Evolutionary conservation across 1,139 yeast species (phyloP).

Genomic region (Meyerozyma sp.): DNA sequence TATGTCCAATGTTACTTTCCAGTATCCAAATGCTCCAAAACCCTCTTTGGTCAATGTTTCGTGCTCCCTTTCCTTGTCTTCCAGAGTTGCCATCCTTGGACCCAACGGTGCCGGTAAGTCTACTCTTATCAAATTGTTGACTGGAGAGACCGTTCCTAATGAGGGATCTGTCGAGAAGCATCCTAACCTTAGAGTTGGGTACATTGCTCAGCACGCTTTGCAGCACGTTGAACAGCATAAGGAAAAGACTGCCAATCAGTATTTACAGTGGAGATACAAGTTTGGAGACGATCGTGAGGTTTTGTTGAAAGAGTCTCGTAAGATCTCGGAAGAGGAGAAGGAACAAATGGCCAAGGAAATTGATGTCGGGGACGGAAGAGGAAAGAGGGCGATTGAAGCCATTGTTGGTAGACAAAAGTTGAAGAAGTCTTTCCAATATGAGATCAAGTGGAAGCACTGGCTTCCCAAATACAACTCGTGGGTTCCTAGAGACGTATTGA

Average conservation of each 20-base stretch:
- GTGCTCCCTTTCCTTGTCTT: slow-evolving; percentile 82
- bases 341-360: slow-evolving; percentile 74
- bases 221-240: slow-evolving; percentile 96
- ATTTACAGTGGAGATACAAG: slow-evolving; percentile 96
- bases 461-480: slow-evolving; percentile 90
- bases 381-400: slow-evolving; percentile 85
- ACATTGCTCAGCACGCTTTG: slow-evolving; percentile 97
- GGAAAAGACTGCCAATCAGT: slow-evolving; percentile 96
- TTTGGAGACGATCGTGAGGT: slow-evolving; percentile 99
- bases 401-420: slow-evolving; percentile 95
- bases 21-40: slow-evolving; percentile 84
- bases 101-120: slow-evolving; percentile 99
- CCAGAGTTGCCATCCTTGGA: slow-evolving; percentile 94
- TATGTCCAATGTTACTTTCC: slow-evolving; percentile 76
- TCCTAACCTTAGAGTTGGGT: slow-evolving; percentile 96
- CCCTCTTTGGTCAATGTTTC: slow-evolving; percentile 80
- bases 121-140: slow-evolving; percentile 84
- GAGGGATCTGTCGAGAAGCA: slow-evolving; percentile 93
- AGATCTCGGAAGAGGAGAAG: slow-evolving; percentile 77
- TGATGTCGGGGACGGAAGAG: slow-evolving; percentile 83
- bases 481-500: slow-evolving; percentile 78
- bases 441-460: slow-evolving; percentile 91
- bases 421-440: slow-evolving; percentile 95
- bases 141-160: slow-evolving; percentile 85
- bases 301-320: slow-evolving; percentile 86